Percentiles rank a stretch among this genome's conserved stretches.
Evolutionary conservation across 2,329 filamentous ascomycete genomes (phyloP).

Genomic region (Endoconidiophora laricicola): DNA sequence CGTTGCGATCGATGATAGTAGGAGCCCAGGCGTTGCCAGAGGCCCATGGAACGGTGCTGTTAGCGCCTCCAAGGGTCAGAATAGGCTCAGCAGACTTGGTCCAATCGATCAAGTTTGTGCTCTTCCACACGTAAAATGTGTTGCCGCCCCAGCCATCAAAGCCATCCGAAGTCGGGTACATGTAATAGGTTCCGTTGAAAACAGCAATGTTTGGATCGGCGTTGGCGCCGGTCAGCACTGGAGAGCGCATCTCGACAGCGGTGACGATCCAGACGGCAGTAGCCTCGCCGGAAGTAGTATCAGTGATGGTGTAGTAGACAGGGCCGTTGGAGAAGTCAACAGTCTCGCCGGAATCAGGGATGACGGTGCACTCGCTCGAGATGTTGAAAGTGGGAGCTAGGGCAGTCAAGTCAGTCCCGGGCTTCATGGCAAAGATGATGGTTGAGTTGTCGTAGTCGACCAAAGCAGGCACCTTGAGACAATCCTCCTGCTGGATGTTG

Average conservation of each 20-base stretch:
- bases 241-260: constrained; percentile 17
- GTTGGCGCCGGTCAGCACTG: constrained; percentile 23
- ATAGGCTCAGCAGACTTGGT: constrained; percentile 25
- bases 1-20: constrained; percentile 40
- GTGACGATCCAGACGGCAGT: constrained; percentile 5
- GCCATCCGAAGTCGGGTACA: constrained; percentile 31
- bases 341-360: constrained; percentile 14
- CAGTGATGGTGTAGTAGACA: constrained; percentile 14
- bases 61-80: constrained; percentile 27
- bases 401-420: constrained; percentile 14
- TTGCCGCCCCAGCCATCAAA: constrained; percentile 28
- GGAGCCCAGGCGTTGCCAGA: constrained; percentile 52
- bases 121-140: constrained; percentile 32
- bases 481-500: constrained; percentile 10
- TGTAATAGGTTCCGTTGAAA: constrained; percentile 28
- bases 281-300: neutral
- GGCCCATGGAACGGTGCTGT: constrained; percentile 44
- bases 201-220: constrained; percentile 32
- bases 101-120: constrained; percentile 27
- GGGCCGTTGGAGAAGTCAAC: constrained; percentile 13
- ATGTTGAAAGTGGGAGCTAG: constrained; percentile 15
- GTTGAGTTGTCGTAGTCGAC: constrained; percentile 12
- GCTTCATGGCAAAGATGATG: constrained; percentile 14
- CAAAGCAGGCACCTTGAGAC: constrained; percentile 14
- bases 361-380: constrained; percentile 13